Conservation (phyloP, 2,329 filamentous ascomycete species). For the Monosporascus sp. region DNA sequence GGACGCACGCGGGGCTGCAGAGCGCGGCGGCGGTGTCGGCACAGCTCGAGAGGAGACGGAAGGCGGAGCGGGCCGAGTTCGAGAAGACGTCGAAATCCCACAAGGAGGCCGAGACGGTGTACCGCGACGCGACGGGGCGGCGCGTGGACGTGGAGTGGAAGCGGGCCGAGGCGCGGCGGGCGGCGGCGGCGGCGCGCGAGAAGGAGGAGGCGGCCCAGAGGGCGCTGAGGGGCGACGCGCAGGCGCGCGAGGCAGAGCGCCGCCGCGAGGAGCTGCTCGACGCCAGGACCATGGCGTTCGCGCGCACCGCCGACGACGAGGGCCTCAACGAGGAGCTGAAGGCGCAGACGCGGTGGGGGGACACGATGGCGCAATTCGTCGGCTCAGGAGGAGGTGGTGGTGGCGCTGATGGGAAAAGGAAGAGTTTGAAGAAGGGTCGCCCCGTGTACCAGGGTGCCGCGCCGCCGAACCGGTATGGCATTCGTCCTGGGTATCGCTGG, state of each 20-base stretch:
- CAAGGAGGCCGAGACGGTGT: conserved; percentile 76
- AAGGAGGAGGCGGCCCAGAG: conserved; percentile 65
- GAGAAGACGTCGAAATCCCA: conserved; percentile 15
- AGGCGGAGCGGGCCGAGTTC: conserved; percentile 24
- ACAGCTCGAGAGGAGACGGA: conserved; percentile 60
- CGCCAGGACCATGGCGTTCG: conserved; percentile 75
- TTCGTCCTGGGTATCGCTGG: conserved; percentile 88
- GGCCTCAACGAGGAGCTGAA: conserved; percentile 81
- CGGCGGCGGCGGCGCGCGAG: conserved; percentile 61
- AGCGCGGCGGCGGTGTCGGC: conserved; percentile 72
- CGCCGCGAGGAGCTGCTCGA: conserved; percentile 67
- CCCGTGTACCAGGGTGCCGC: conserved; percentile 75
- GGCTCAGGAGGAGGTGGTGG: conserved; percentile 33
- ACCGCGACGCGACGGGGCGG: conserved; percentile 90
- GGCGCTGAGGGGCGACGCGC: conserved; percentile 78
- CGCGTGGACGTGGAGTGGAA: conserved; percentile 91
- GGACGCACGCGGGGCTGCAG: conserved; percentile 82
- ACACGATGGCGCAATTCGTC: conserved; percentile 82
- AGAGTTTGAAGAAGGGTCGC: conserved; percentile 37
- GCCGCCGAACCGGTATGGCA: conserved; percentile 88
- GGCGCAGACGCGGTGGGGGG: conserved; percentile 78
- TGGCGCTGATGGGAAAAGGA: conserved; percentile 20
- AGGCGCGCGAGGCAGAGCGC: conserved; percentile 61
- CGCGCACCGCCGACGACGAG: conserved; percentile 75
- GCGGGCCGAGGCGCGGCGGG: conserved; percentile 73